A percentile compares a stretch with the other conserved stretches of the same genome.
phyloP scores from a whole-genome alignment of 202 grass and related monocot species.

The Carex arenaria region DNA sequence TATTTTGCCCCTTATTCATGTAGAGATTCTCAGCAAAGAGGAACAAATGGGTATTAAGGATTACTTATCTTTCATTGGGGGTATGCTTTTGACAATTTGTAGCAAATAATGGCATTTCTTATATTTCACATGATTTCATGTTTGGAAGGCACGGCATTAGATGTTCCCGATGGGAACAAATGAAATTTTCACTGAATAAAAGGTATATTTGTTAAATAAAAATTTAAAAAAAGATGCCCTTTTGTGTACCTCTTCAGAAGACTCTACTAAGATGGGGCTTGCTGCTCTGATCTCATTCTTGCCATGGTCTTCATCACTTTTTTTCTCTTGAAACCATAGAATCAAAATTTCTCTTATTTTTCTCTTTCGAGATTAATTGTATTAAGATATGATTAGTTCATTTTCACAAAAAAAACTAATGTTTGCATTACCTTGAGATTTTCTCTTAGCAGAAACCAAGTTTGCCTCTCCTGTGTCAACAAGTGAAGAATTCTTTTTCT shows the following conservation, averaged over 20 bases:
- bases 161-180: neutral
- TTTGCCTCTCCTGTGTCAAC: neutral
- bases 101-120: neutral
- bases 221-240: neutral
- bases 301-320: neutral
- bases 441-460: neutral
- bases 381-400: neutral
- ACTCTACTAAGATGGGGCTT: neutral
- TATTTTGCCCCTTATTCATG: neutral
- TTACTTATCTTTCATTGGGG: neutral
- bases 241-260: constrained; percentile 16
- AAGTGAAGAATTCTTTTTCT: constrained; percentile 14
- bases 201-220: neutral
- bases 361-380: neutral
- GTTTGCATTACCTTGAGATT: neutral
- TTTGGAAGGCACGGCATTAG: neutral
- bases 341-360: neutral
- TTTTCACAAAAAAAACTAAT: neutral
- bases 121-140: neutral
- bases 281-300: neutral
- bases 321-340: constrained; percentile 11
- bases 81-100: neutral
- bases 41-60: neutral
- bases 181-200: neutral
- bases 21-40: neutral